Percentiles rank a stretch among this genome's conserved stretches.
phyloP scores from a whole-genome alignment of 2,329 filamentous ascomycete genomes.

The Pyrenophora teres region DNA sequence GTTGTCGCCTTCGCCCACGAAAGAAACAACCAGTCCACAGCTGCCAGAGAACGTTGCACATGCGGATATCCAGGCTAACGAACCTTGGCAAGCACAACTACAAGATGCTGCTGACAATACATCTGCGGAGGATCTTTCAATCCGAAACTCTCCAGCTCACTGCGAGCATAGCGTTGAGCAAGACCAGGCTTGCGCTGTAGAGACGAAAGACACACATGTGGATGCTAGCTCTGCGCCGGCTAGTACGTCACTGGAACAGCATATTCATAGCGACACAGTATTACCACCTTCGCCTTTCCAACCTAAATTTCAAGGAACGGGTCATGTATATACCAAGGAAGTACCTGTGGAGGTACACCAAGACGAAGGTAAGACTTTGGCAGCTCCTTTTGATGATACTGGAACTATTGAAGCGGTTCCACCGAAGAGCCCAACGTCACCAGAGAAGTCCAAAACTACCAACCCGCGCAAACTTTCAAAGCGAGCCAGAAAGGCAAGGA shows the following conservation, averaged over 20 bases:
- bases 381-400: too few species aligned
- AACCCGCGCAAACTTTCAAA: neutral
- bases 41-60: neutral
- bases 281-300: neutral
- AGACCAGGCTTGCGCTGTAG: neutral
- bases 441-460: neutral
- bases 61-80: neutral
- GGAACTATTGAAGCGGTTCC: neutral
- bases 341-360: too few species aligned
- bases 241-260: neutral
- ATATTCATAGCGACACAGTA: neutral
- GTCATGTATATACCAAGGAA: neutral
- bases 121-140: neutral
- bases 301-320: neutral
- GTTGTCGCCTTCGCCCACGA: too few species aligned
- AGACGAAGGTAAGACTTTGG: too few species aligned
- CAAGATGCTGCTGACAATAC: neutral
- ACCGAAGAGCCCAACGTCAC: neutral
- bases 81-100: constrained; percentile 1
- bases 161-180: neutral
- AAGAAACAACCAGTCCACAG: neutral
- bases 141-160: neutral
- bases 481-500: neutral
- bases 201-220: neutral
- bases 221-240: too few species aligned